Percentiles rank a stretch among this genome's conserved stretches.
Conservation (phyloP, 1,284 basidiomycete genomes). For the Blastosporella zonata region DNA sequence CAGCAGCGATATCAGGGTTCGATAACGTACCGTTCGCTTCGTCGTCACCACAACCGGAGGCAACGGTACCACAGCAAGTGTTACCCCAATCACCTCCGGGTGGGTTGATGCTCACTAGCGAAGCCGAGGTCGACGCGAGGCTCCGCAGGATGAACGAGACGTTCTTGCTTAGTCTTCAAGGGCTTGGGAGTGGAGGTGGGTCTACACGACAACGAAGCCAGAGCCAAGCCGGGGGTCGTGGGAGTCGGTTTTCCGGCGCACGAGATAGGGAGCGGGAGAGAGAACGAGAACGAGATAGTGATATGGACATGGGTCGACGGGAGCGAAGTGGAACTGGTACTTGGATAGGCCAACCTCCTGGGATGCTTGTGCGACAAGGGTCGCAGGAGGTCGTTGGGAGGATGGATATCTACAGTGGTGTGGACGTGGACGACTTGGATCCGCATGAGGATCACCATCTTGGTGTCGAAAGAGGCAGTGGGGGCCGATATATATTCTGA, state of each 20-base stretch:
- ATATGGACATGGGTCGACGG: conserved; percentile 1
- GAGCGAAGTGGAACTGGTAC: conserved; percentile 6
- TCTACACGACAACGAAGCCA: conserved; percentile 12
- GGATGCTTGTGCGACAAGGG: conserved; percentile 25
- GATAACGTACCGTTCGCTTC: not conserved
- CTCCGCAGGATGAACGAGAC: conserved; percentile 61
- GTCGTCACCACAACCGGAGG: not conserved
- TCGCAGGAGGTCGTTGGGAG: conserved; percentile 43
- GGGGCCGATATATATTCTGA: not conserved
- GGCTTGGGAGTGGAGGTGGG: conserved; percentile 26
- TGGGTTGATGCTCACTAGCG: conserved; percentile 54
- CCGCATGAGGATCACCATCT: too few relatives aligned
- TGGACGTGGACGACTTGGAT: too few relatives aligned
- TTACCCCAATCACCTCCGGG: conserved; percentile 11
- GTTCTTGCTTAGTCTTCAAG: conserved; percentile 58
- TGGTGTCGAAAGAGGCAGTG: not conserved
- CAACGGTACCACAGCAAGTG: not conserved
- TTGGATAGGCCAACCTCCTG: conserved; percentile 2
- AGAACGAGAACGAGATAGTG: conserved; percentile 10
- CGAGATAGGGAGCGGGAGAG: not conserved
- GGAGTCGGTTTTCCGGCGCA: conserved; percentile 1
- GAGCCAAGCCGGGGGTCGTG: conserved; percentile 5
- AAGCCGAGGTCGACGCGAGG: conserved; percentile 60
- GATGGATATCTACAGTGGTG: conserved; percentile 34
- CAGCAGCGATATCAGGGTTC: too few relatives aligned